These are phyloP conservation scores for Yueomyces sp. DNA, from an alignment of 805 yeast species.

Conservation along the genomic window DNA sequence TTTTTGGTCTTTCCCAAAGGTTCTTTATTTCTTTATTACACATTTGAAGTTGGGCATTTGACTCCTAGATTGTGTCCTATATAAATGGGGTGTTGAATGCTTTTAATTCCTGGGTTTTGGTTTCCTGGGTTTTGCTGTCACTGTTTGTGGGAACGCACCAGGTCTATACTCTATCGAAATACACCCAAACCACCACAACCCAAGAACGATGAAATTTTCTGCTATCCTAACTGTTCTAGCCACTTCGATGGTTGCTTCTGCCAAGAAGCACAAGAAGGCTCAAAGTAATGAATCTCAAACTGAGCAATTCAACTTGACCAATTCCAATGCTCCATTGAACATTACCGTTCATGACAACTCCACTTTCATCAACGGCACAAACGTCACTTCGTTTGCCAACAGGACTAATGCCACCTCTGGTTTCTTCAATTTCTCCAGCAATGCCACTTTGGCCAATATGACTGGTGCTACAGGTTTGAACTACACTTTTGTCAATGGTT, in stretches of 20 bases:
- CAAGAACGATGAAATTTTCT: background rate
- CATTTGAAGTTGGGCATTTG: no score
- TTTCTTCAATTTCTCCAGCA: background rate
- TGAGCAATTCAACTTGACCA: background rate
- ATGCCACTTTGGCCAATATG: background rate
- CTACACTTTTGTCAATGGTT: background rate
- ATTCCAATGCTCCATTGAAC: background rate
- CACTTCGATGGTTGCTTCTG: background rate
- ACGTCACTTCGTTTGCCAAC: background rate
- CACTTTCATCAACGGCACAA: background rate
- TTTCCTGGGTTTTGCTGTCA: no score
- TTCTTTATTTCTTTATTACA: no score
- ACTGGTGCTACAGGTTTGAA: background rate
- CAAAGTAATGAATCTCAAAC: background rate
- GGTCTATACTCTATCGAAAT: no score
- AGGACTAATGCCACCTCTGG: background rate
- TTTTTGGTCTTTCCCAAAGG: no score
- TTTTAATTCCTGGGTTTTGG: no score
- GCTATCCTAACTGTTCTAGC: background rate
- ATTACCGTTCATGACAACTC: background rate
- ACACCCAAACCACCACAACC: no score
- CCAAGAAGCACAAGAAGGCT: background rate
- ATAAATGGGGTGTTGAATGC: no score
- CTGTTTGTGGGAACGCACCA: no score
- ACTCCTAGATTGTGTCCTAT: no score